These are phyloP conservation scores for Pythium sp. DNA, from an alignment of 352 stramenopile genomes.

Conservation along the genomic window DNA sequence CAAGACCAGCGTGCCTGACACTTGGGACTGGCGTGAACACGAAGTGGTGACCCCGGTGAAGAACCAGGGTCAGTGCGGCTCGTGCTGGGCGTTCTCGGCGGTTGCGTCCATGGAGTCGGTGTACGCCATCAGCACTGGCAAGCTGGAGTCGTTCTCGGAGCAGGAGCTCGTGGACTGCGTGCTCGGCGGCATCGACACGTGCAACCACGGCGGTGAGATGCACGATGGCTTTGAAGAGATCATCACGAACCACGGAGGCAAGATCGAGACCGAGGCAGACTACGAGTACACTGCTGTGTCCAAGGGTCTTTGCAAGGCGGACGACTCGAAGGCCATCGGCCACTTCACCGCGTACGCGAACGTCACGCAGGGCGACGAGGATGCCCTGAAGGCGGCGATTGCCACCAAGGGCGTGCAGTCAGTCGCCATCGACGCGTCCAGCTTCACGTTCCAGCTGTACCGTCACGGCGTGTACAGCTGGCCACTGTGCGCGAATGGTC, in stretches of 20 bases:
- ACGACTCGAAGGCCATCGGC: constrained; percentile 32
- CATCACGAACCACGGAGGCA: constrained; percentile 36
- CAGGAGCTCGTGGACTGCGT: constrained; percentile 54
- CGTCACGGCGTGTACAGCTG: constrained; percentile 63
- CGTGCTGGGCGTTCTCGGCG: constrained; percentile 95
- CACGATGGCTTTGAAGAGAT: constrained; percentile 39
- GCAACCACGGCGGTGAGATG: constrained; percentile 44
- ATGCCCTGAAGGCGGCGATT: constrained; percentile 84
- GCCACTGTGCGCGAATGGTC: constrained; percentile 29
- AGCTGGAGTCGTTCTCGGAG: constrained; percentile 47
- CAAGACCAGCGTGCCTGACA: constrained; percentile 23
- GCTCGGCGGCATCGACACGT: constrained; percentile 28
- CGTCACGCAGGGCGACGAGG: constrained; percentile 69
- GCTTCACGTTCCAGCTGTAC: constrained; percentile 82
- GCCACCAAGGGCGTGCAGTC: constrained; percentile 80
- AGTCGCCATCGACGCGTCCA: constrained; percentile 85
- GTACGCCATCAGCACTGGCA: constrained; percentile 37
- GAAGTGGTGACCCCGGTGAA: constrained; percentile 87
- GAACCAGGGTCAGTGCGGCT: constrained; percentile 94
- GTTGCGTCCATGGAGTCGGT: constrained; percentile 31
- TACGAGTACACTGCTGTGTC: constrained; percentile 42
- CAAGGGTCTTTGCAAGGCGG: constrained; percentile 29
- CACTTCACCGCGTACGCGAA: constrained; percentile 65
- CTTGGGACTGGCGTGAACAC: constrained; percentile 53
- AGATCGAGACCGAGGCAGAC: constrained; percentile 31